Percentiles rank a stretch among this genome's conserved stretches.
Evolutionary conservation across 805 yeast genomes (phyloP).

Genomic region (Blastobotrys peoriensis): DNA sequence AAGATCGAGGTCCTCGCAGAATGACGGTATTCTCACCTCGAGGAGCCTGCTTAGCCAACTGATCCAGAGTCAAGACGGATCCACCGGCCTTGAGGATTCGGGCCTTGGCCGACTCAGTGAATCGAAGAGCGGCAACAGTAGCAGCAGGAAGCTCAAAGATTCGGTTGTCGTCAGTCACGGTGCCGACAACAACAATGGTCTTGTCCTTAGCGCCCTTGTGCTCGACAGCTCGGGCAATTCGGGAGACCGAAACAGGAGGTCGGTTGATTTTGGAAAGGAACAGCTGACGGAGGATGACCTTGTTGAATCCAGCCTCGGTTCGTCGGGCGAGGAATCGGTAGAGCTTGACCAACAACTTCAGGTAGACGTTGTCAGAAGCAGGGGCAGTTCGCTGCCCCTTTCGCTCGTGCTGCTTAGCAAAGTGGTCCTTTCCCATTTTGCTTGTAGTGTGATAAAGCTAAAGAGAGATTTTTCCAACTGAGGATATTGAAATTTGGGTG

Average conservation of each 20-base stretch:
- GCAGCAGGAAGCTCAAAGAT: conserved; percentile 90
- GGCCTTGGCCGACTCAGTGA: conserved; percentile 99
- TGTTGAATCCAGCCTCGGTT: conserved; percentile 97
- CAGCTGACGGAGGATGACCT: conserved; percentile 87
- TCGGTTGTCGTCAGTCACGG: conserved; percentile 98
- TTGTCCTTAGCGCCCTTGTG: conserved; percentile 83
- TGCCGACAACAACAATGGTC: conserved; percentile 97
- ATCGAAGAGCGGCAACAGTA: conserved; percentile 98
- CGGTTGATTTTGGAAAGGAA: conserved; percentile 98
- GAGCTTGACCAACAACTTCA: conserved; percentile 94
- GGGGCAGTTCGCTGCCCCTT: conserved; percentile 98
- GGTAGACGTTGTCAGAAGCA: conserved; percentile 98
- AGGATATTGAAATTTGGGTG: too few species aligned
- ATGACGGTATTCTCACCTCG: conserved; percentile 98
- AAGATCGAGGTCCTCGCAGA: conserved; percentile 97
- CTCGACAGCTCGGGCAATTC: conserved; percentile 75
- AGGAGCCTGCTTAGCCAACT: conserved; percentile 98
- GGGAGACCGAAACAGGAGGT: conserved; percentile 97
- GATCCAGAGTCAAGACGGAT: conserved; percentile 98
- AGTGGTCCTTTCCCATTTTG: conserved; percentile 94
- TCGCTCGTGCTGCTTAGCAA: conserved; percentile 92
- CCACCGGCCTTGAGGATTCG: conserved; percentile 98
- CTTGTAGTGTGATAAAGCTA: conserved; percentile 2
- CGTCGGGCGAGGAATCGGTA: conserved; percentile 99
- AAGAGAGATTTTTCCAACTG: not conserved